A percentile compares a stretch with the other conserved stretches of the same genome.
These are phyloP conservation scores for Verticillium isaacii DNA, from an alignment of 2,329 filamentous ascomycete genomes.

Conservation along the genomic window DNA sequence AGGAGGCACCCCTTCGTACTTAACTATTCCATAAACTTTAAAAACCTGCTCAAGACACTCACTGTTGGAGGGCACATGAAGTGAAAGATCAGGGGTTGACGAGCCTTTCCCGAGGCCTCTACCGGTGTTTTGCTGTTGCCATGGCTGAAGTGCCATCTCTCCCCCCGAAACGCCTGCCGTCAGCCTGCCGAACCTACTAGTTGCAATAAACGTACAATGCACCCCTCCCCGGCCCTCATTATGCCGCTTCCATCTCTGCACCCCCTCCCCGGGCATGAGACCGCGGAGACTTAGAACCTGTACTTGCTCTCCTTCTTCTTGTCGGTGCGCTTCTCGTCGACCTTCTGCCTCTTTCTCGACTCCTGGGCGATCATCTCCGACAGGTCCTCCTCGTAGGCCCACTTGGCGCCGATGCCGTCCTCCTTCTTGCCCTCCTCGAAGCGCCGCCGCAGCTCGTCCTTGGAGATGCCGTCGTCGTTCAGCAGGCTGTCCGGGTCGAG, in stretches of 20 bases:
- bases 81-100: not conserved
- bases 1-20: not conserved
- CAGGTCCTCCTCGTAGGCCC: slow-evolving; percentile 79
- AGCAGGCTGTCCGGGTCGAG: slow-evolving; percentile 80
- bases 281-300: slow-evolving; percentile 30
- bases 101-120: not conserved
- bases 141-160: not conserved
- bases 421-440: slow-evolving; percentile 71
- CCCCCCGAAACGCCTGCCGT: not conserved
- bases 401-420: slow-evolving; percentile 63
- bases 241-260: not conserved
- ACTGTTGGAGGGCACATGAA: too few relatives aligned
- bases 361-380: slow-evolving; percentile 96
- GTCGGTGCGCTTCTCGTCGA: slow-evolving; percentile 72
- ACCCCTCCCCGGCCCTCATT: not conserved
- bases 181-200: not conserved
- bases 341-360: slow-evolving; percentile 82
- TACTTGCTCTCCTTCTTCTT: slow-evolving; percentile 57
- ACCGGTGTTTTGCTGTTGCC: not conserved
- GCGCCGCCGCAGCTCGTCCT: slow-evolving; percentile 73
- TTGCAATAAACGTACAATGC: not conserved
- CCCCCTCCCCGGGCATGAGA: not conserved
- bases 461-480: slow-evolving; percentile 71
- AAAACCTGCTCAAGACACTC: too few relatives aligned
- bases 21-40: too few relatives aligned